These are phyloP conservation scores for Tylopilus intermedius DNA, from an alignment of 768 basidiomycete genomes.

Conservation along the genomic window DNA sequence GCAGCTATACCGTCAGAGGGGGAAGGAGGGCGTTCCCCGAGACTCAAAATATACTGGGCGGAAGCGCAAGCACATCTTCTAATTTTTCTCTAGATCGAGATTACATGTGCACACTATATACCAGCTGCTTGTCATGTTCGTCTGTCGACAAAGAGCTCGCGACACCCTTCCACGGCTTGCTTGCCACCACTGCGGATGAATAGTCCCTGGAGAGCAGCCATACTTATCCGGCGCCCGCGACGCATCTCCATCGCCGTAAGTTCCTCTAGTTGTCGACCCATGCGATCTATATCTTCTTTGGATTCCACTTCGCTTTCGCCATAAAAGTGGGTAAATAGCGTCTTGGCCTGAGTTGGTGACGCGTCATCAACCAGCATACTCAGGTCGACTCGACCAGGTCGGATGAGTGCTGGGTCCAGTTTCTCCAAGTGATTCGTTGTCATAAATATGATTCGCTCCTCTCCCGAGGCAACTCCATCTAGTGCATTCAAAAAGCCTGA, in stretches of 20 bases:
- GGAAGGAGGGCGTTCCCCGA: slow-evolving; percentile 77
- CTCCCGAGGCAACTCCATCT: slow-evolving; percentile 95
- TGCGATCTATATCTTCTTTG: slow-evolving; percentile 34
- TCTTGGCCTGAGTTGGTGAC: slow-evolving; percentile 69
- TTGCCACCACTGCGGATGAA: slow-evolving; percentile 75
- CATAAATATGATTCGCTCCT: slow-evolving; percentile 98
- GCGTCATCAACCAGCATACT: slow-evolving; percentile 83
- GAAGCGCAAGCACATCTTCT: slow-evolving; percentile 78
- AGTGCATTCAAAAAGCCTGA: slow-evolving; percentile 96
- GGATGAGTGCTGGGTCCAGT: slow-evolving; percentile 90
- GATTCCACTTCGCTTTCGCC: slow-evolving; percentile 39
- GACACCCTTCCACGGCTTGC: slow-evolving; percentile 50
- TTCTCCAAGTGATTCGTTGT: slow-evolving; percentile 93
- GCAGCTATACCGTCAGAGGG: slow-evolving; percentile 78
- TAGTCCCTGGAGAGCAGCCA: slow-evolving; percentile 93
- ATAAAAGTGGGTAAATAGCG: slow-evolving; percentile 83
- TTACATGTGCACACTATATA: slow-evolving; percentile 18
- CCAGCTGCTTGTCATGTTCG: slow-evolving; percentile 22
- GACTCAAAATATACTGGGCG: slow-evolving; percentile 93
- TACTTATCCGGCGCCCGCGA: slow-evolving; percentile 66
- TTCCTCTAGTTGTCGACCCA: slow-evolving; percentile 51
- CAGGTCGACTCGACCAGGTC: slow-evolving; percentile 93
- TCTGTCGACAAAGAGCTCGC: slow-evolving; percentile 35
- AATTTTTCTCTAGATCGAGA: slow-evolving; percentile 16
- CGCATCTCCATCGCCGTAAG: slow-evolving; percentile 51